Evolutionary conservation across 768 basidiomycete species (phyloP).

Genomic region (Pleurotus platypus): DNA sequence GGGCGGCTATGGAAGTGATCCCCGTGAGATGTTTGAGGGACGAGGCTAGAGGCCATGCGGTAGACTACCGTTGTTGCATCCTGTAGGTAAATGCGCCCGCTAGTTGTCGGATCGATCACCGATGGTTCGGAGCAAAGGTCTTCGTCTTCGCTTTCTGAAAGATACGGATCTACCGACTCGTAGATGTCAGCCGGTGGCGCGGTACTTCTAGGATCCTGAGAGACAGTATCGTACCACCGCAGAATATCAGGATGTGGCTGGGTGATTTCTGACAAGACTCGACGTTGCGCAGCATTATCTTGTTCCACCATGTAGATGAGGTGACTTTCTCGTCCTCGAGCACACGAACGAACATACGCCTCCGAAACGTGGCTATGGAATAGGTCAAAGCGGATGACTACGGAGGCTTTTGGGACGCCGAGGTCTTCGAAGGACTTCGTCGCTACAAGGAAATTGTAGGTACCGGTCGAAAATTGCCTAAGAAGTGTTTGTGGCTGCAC

Average conservation of each 20-base stretch:
- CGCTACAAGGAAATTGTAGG: slow-evolving; percentile 60
- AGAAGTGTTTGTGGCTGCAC: slow-evolving; percentile 41
- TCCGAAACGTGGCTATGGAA: slow-evolving; percentile 63
- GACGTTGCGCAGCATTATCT: slow-evolving; percentile 52
- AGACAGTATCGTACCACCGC: slow-evolving; percentile 48
- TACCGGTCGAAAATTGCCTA: slow-evolving; percentile 48
- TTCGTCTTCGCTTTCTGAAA: slow-evolving; percentile 49
- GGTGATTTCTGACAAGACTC: slow-evolving; percentile 41
- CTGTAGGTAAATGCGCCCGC: slow-evolving; percentile 52
- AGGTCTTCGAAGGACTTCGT: slow-evolving; percentile 59
- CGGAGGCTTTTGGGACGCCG: slow-evolving; percentile 50
- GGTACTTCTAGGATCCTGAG: slow-evolving; percentile 29
- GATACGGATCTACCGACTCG: slow-evolving; percentile 37
- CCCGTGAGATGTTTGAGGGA: slow-evolving; percentile 6
- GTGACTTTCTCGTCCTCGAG: slow-evolving; percentile 44
- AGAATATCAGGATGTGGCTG: slow-evolving; percentile 35
- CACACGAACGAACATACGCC: slow-evolving; percentile 47
- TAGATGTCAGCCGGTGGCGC: slow-evolving; percentile 42
- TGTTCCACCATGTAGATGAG: slow-evolving; percentile 63
- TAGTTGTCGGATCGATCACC: slow-evolving; percentile 61
- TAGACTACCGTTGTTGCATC: slow-evolving; percentile 58
- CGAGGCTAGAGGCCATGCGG: slow-evolving; percentile 37
- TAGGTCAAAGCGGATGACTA: slow-evolving; percentile 66
- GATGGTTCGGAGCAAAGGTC: slow-evolving; percentile 29
- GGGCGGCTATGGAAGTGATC: slow-evolving; percentile 12